Percentiles rank a stretch among this genome's conserved stretches.
Conservation (phyloP, 257 asterid species). For the Solanum chiquidenum region DNA sequence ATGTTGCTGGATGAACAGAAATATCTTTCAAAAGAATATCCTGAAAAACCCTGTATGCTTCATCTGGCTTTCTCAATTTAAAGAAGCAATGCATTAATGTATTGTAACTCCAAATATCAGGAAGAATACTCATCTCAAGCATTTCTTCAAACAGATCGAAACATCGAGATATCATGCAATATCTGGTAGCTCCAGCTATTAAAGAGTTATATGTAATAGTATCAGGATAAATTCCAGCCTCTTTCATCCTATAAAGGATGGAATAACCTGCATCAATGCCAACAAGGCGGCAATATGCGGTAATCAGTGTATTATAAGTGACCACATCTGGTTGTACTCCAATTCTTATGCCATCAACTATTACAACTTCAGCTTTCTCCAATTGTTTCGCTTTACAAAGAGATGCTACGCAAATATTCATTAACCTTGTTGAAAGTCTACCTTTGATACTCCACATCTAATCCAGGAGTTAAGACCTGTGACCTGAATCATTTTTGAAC, state of each 20-base stretch:
- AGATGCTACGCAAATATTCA: constrained; percentile 71
- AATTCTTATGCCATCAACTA: constrained; percentile 64
- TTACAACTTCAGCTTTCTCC: constrained; percentile 72
- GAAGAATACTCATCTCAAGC: constrained; percentile 43
- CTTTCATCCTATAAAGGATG: constrained; percentile 55
- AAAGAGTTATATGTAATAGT: constrained; percentile 70
- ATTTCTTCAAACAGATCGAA: constrained; percentile 63
- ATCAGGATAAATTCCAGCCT: constrained; percentile 66
- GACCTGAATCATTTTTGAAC: not conserved
- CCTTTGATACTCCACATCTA: constrained; percentile 44
- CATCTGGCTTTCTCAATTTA: constrained; percentile 52
- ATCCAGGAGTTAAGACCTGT: constrained; percentile 3
- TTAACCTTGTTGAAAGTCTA: constrained; percentile 55
- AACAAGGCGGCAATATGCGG: constrained; percentile 53
- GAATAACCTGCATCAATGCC: constrained; percentile 65
- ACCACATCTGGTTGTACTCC: constrained; percentile 74
- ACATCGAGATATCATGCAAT: constrained; percentile 29
- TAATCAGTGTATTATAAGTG: constrained; percentile 72
- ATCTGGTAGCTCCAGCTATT: constrained; percentile 64
- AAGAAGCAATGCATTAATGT: constrained; percentile 71
- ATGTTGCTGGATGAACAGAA: constrained; percentile 47
- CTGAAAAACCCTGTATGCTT: constrained; percentile 55
- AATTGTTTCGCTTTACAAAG: constrained; percentile 70
- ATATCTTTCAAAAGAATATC: constrained; percentile 37
- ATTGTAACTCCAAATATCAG: constrained; percentile 82